These are phyloP conservation scores for Microdochium bolleyi DNA, from an alignment of 2,329 filamentous ascomycete species.

Conservation along the genomic window DNA sequence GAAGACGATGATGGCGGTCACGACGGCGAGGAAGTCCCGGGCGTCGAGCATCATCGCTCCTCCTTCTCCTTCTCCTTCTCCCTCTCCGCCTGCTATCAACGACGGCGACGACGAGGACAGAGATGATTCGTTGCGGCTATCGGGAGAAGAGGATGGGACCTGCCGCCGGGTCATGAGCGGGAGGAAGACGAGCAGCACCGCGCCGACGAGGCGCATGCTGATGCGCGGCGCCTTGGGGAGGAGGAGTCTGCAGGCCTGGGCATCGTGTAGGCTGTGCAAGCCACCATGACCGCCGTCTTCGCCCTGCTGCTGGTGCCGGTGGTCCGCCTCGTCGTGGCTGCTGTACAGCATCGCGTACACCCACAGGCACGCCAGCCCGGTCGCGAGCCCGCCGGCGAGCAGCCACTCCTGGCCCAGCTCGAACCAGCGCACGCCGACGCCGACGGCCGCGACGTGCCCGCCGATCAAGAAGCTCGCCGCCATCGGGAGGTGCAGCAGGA, in stretches of 20 bases:
- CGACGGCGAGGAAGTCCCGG: background rate
- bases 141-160: background rate
- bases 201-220: constrained; percentile 20
- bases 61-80: background rate
- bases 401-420: constrained; percentile 36
- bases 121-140: background rate
- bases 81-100: background rate
- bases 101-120: background rate
- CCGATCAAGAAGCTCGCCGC: constrained; percentile 36
- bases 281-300: constrained; percentile 4
- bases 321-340: constrained; percentile 22
- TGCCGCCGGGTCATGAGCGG: constrained; percentile 12
- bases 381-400: constrained; percentile 34
- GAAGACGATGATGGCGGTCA: background rate
- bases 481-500: constrained; percentile 34
- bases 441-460: constrained; percentile 34
- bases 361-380: constrained; percentile 36
- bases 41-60: background rate
- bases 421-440: constrained; percentile 27
- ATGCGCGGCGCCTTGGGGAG: constrained; percentile 24
- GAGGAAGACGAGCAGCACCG: constrained; percentile 15
- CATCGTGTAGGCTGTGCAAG: constrained; percentile 3
- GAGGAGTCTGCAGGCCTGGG: constrained; percentile 14
- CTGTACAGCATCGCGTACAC: constrained; percentile 31
- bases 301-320: constrained; percentile 2